Evolutionary conservation across 1,139 yeast genomes (phyloP), one percentile per base, ranked within the genome.

Genomic region (Kurtzmaniella quercitrusa): DNA sequence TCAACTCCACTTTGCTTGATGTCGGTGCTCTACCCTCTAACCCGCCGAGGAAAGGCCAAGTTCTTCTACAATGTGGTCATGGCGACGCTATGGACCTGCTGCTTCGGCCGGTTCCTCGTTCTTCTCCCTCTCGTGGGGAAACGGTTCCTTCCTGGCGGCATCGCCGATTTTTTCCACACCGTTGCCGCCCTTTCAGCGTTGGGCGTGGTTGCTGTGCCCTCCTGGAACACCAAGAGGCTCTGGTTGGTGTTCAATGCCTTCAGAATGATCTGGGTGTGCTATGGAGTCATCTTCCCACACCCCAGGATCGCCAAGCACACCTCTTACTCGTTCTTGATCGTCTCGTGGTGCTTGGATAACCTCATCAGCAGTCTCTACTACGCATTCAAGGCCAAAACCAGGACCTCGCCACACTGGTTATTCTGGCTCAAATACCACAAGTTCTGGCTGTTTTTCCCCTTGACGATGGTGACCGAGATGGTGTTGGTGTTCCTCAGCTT

Each of bases 91-190:
- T 79, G 81, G 78, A 57, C 69, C 34, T 75, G 82, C 41, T 72
- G 84, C 45, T 58, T 79, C 5, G 60, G 68, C 7, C 60, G 90
- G 41, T 71, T 81, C 50, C 45, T 71, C 12, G 60, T 81, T 2
- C 62, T 83, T 27, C 64, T 79, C 40, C 87, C 86, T 2, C 60
- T 83, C 21, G 87, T 81, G 8, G 86, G 88, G 1, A 61, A 78
- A 38, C 69, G 67, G 50, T 83, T 80, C 52, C 60, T 83, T 24
- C 84, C 88, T 1, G 87, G 84, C 8, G 89, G 89, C 1, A 79
- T 83, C 12, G 86, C 85, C 41, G 84, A 78, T 51, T 81, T 79
- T 62, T 77, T 80, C 51, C 77, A 75, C 44, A 63, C 66, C n/a
- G 71, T 72, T 18, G 54, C 77, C 2, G 47, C 66, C 31, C 47